These are phyloP conservation scores for Chloranthus sessilifolius DNA, from an alignment of 164 flowering plant genomes.

Conservation along the genomic window DNA sequence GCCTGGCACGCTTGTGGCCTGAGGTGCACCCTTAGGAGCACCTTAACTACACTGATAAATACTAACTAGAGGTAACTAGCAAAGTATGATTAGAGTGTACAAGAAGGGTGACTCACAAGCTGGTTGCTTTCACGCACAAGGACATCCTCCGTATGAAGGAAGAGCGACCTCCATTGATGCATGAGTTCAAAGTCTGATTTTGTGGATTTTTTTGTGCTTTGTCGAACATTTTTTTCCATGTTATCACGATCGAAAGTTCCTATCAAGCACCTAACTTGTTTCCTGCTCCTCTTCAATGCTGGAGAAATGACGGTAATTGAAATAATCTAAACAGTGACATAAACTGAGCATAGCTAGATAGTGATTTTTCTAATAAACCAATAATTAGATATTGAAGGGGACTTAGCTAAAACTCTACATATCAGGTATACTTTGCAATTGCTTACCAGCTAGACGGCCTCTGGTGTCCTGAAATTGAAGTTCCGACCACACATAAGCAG, in stretches of 20 bases:
- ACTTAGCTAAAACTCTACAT: neutral
- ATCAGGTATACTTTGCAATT: neutral
- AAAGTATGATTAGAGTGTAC: neutral
- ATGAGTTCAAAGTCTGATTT: slow-evolving; percentile 55
- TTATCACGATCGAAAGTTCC: slow-evolving; percentile 28
- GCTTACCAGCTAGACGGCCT: slow-evolving; percentile 67
- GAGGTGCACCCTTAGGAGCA: too few species aligned
- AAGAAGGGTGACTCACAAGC: slow-evolving; percentile 48
- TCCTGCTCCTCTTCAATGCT: slow-evolving; percentile 75
- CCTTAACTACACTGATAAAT: neutral
- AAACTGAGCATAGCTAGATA: too few species aligned
- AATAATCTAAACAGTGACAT: too few species aligned
- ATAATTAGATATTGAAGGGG: neutral
- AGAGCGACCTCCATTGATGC: slow-evolving; percentile 75
- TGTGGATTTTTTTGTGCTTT: slow-evolving; percentile 21
- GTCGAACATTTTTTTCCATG: slow-evolving; percentile 20
- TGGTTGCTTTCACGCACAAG: slow-evolving; percentile 53
- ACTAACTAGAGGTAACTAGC: neutral
- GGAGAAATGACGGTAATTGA: slow-evolving; percentile 1
- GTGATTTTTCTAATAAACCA: too few species aligned
- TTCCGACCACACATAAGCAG: slow-evolving; percentile 81
- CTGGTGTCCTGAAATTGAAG: slow-evolving; percentile 80
- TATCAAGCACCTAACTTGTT: slow-evolving; percentile 53
- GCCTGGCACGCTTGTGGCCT: too few species aligned
- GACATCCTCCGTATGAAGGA: slow-evolving; percentile 56